phyloP scores from a whole-genome alignment of 2,329 filamentous ascomycete genomes.

The Talaromyces sp. region DNA sequence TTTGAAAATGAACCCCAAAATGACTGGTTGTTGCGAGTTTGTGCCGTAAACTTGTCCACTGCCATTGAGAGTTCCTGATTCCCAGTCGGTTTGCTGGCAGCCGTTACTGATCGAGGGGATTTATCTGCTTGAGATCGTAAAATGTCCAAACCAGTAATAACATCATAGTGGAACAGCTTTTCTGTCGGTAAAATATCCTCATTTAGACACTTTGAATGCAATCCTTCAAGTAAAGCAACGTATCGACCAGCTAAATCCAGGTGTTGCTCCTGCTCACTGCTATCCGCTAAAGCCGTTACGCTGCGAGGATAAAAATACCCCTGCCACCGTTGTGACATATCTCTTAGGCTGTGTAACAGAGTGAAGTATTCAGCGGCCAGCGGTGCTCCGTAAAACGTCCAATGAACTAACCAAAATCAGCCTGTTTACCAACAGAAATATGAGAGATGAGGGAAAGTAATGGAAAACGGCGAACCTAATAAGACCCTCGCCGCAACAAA shows the following conservation, averaged over 20 bases:
- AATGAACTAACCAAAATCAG: constrained; percentile 14
- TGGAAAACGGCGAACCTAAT: background rate
- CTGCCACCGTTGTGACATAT: constrained; percentile 18
- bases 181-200: constrained; percentile 5
- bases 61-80: background rate
- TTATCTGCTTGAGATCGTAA: background rate
- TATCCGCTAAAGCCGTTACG: background rate
- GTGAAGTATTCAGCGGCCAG: constrained; percentile 19
- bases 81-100: background rate
- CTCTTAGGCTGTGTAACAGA: constrained; percentile 17
- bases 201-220: constrained; percentile 10
- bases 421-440: background rate
- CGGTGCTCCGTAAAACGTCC: constrained; percentile 16
- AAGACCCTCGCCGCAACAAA: constrained; percentile 28
- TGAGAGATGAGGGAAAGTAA: background rate
- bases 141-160: background rate
- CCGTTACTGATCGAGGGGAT: background rate
- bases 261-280: background rate
- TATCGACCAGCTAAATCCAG: constrained; percentile 16
- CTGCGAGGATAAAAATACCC: constrained; percentile 2
- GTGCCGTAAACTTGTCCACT: background rate
- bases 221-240: constrained; percentile 11
- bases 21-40: background rate
- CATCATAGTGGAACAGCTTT: constrained; percentile 12
- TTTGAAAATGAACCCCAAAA: background rate